Base-by-base conservation (phyloP, 2,329 filamentous ascomycete genomes). In the Fusarium sp. region DNA sequence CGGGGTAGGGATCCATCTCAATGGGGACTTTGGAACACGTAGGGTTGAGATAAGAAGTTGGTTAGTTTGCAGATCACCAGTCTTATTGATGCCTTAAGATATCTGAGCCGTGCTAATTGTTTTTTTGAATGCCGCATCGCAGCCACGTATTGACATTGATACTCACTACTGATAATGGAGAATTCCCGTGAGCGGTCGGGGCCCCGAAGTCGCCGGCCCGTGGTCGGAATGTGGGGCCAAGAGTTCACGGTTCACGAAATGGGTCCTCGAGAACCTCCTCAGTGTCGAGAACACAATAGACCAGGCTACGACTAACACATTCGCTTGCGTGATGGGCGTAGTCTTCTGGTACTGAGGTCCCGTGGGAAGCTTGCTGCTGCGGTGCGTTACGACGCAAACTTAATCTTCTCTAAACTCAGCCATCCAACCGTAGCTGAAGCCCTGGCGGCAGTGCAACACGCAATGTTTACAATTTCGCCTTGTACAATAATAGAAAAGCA, bases 401-500 rank as follows among this genome's bases (percentile, higher is more conserved):
- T 8, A 20, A 6, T 44, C 10, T 46, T 33, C 20, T 40, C 25
- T 46, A 19, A 40, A 32, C 55, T 68, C 44, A 66, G 65, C 65
- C 60, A 56, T 68, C 48, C 47, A 44, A 44, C 39, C 17, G 27
- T 37, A 54, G 40, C 44, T 57, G 43, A 50, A 44, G 23, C 35
- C 23, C n/a, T 53, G 44, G 60, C 48, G 60, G 65, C 65, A 44
- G 65, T 62, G 65, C 65, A 68, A 53, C 48, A 39, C 35, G 40
- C 37, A 44, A 37, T 33, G 22, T 50, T 27, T 45, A 63, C 51
- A 14, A 48, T 41, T 49, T 60, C 48, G 53, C 53, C 52, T 33
- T 43, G 33, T 32, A 54, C 45, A 33, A 49, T 10, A 53, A 53
- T 53, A 53, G 54, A 53, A 50, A 33, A 30, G 25, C 15, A 45